These are phyloP conservation scores for Moesziomyces antarcticus DNA, from an alignment of 1,284 basidiomycete genomes.

Conservation along the genomic window DNA sequence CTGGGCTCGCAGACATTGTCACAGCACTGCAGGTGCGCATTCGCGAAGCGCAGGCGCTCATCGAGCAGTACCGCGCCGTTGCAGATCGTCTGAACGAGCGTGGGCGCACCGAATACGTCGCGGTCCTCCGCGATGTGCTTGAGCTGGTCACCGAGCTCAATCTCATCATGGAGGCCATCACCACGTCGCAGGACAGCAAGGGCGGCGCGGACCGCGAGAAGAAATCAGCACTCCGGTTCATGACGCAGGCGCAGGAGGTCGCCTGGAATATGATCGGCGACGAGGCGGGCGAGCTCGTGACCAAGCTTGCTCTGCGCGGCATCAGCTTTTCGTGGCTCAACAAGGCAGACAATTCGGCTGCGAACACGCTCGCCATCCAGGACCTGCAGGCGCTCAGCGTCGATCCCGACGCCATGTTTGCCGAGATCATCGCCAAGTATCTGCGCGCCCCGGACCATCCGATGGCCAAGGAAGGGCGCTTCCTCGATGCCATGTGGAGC, in stretches of 20 bases:
- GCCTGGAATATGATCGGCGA: slow-evolving; percentile 94
- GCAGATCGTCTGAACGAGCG: slow-evolving; percentile 71
- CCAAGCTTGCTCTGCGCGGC: slow-evolving; percentile 84
- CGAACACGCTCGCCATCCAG: slow-evolving; percentile 80
- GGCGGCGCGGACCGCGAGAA: slow-evolving; percentile 74
- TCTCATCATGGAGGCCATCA: slow-evolving; percentile 89
- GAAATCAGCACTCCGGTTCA: slow-evolving; percentile 80
- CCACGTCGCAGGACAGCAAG: slow-evolving; percentile 74
- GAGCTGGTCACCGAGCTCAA: slow-evolving; percentile 83
- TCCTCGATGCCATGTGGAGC: slow-evolving; percentile 61
- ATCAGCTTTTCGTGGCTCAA: slow-evolving; percentile 86
- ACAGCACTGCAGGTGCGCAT: slow-evolving; percentile 80
- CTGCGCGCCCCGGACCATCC: slow-evolving; percentile 41
- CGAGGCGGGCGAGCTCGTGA: slow-evolving; percentile 76
- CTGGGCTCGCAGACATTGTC: slow-evolving; percentile 77
- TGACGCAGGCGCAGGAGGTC: slow-evolving; percentile 85
- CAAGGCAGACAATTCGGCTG: slow-evolving; percentile 87
- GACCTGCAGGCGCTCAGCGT: slow-evolving; percentile 88
- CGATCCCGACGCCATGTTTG: slow-evolving; percentile 83
- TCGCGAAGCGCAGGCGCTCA: slow-evolving; percentile 70
- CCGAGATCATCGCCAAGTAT: slow-evolving; percentile 84
- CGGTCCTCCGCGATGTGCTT: slow-evolving; percentile 79
- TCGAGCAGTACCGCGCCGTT: slow-evolving; percentile 60
- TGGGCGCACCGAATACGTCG: slow-evolving; percentile 73
- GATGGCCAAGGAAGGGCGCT: slow-evolving; percentile 59